Percentiles rank a stretch among this genome's conserved stretches.
phyloP scores from a whole-genome alignment of 495 filamentous ascomycete species.

The Neurospora sp. region DNA sequence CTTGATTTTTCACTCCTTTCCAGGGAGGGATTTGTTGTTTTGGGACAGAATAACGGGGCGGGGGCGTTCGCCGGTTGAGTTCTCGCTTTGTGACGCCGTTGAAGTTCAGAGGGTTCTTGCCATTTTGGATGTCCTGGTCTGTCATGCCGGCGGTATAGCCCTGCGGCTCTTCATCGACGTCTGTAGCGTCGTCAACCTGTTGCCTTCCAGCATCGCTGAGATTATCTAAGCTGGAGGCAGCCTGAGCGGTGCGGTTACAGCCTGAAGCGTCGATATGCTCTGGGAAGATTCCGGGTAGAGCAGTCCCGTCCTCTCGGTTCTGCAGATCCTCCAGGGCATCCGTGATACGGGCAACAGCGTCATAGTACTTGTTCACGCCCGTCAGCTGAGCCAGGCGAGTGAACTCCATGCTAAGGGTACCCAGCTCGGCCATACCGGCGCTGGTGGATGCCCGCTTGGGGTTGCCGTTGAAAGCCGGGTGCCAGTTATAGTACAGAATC shows the following conservation, averaged over 20 bases:
- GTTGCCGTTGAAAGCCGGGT: constrained; percentile 52
- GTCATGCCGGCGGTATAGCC: constrained; percentile 4
- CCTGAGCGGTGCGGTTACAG: constrained; percentile 37
- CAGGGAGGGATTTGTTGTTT: background rate
- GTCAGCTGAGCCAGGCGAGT: constrained; percentile 90
- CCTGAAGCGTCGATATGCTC: constrained; percentile 62
- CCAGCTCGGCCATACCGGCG: constrained; percentile 73
- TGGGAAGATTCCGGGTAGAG: constrained; percentile 78
- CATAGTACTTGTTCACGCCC: constrained; percentile 79
- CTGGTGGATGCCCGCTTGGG: constrained; percentile 54
- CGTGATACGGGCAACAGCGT: constrained; percentile 87
- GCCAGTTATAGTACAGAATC: constrained; percentile 75
- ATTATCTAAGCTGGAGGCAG: constrained; percentile 6
- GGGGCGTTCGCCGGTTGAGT: background rate
- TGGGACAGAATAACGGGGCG: background rate
- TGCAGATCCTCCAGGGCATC: constrained; percentile 77
- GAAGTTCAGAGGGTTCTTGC: background rate
- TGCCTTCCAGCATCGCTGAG: constrained; percentile 10
- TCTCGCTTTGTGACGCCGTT: background rate
- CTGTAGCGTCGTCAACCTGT: constrained; percentile 11
- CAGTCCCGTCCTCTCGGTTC: constrained; percentile 45
- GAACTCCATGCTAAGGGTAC: constrained; percentile 88
- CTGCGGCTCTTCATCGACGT: background rate
- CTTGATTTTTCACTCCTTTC: background rate
- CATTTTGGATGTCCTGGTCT: background rate